Evolutionary conservation across 257 asterid species (phyloP).

Genomic region (Cinchona pubescens): DNA sequence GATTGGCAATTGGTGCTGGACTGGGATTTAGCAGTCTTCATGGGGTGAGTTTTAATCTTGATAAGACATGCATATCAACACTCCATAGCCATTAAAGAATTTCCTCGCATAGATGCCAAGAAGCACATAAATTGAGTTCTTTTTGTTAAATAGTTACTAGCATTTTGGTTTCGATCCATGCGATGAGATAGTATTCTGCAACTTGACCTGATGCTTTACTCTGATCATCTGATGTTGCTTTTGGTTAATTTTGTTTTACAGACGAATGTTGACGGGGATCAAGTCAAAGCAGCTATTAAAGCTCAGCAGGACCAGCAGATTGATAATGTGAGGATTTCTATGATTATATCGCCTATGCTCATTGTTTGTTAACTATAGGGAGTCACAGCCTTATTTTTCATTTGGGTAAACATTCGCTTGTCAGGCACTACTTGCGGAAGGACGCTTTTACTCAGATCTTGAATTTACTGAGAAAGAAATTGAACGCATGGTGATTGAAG

Average conservation of each 20-base stretch:
- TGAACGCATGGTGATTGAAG: slow-evolving; percentile 96
- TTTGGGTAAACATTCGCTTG: slow-evolving; percentile 16
- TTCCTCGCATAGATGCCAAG: background rate
- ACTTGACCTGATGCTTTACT: background rate
- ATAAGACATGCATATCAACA: background rate
- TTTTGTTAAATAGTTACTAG: background rate
- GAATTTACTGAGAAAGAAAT: slow-evolving; percentile 98
- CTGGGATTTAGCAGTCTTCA: slow-evolving; percentile 86
- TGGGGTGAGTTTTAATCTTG: slow-evolving; percentile 58
- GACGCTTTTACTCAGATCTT: slow-evolving; percentile 93
- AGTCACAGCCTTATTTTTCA: background rate
- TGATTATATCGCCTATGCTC: background rate
- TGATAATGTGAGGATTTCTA: slow-evolving; percentile 51
- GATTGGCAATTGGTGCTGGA: slow-evolving; percentile 81
- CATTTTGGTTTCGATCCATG: background rate
- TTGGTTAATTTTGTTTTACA: slow-evolving; percentile 29
- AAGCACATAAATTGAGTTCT: background rate
- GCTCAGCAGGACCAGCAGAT: slow-evolving; percentile 99
- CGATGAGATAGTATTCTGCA: background rate
- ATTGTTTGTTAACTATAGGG: too few relatives aligned
- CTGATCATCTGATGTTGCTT: background rate
- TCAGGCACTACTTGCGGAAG: slow-evolving; percentile 97
- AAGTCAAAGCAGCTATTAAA: slow-evolving; percentile 95
- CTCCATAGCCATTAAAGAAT: background rate
- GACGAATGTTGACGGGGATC: slow-evolving; percentile 70